Conservation (phyloP, 2,329 filamentous ascomycete genomes). For the Pseudonectria foliicola region DNA sequence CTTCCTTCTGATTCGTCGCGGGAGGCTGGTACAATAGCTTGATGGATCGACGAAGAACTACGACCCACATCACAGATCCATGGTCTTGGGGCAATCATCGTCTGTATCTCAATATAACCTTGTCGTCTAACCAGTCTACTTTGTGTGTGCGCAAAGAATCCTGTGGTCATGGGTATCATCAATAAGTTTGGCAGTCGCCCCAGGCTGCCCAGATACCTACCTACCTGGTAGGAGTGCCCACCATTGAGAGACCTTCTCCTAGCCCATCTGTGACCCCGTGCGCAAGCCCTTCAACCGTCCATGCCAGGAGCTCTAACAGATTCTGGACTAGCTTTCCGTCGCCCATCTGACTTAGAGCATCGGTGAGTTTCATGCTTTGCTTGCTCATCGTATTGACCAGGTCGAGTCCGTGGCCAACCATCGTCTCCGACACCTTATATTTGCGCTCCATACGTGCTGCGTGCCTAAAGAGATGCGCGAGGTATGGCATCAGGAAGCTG, state of each 20-base stretch:
- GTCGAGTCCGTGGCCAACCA: slow-evolving; percentile 61
- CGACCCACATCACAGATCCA: too few species aligned
- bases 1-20: too few species aligned
- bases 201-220: neutral
- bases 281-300: slow-evolving; percentile 56
- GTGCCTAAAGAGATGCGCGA: slow-evolving; percentile 45
- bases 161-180: too few species aligned
- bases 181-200: too few species aligned
- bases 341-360: slow-evolving; percentile 51
- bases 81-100: too few species aligned
- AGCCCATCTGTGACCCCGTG: slow-evolving; percentile 62
- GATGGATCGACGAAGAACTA: too few species aligned
- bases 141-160: too few species aligned
- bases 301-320: slow-evolving; percentile 48
- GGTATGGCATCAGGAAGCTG: slow-evolving; percentile 55
- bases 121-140: too few species aligned
- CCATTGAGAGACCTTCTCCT: slow-evolving; percentile 29
- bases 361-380: slow-evolving; percentile 50
- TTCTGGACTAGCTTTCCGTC: slow-evolving; percentile 57
- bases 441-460: slow-evolving; percentile 58
- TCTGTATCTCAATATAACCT: too few species aligned
- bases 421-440: slow-evolving; percentile 61
- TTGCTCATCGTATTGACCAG: slow-evolving; percentile 47
- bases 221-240: slow-evolving; percentile 9
- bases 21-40: too few species aligned